Percentiles rank a stretch among this genome's conserved stretches.
phyloP scores from a whole-genome alignment of 768 basidiomycete species.

The Pleurotus ostreatus region DNA sequence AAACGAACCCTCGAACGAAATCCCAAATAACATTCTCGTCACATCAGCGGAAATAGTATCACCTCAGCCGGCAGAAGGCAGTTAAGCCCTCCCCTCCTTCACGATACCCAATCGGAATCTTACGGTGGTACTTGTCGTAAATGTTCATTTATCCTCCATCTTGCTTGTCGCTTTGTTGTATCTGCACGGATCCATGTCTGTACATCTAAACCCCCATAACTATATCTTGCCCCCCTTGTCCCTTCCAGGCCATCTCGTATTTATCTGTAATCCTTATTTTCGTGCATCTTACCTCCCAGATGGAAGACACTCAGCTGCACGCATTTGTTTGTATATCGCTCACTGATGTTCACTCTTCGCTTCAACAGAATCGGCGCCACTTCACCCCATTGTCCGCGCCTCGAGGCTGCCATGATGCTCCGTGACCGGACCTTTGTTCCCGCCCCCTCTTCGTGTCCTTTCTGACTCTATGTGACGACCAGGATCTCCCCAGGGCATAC shows the following conservation, averaged over 20 bases:
- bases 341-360: no score
- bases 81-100: neutral
- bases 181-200: conserved; percentile 7
- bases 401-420: neutral
- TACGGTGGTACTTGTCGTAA: neutral
- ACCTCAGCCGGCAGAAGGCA: neutral
- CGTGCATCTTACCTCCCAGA: neutral
- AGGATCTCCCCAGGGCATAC: no score
- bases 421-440: neutral
- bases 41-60: neutral
- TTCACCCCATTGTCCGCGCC: neutral
- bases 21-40: no score
- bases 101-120: neutral
- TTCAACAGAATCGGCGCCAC: no score
- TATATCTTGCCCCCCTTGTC: neutral
- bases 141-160: neutral
- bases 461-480: no score
- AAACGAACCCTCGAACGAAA: no score
- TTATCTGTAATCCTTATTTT: neutral
- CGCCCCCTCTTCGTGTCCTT: neutral
- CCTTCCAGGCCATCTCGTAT: neutral
- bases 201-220: neutral
- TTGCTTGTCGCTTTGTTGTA: conserved; percentile 8
- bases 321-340: no score
- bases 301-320: no score